Conservation (phyloP, 441 rosid genomes). For the Eruca vesicaria region DNA sequence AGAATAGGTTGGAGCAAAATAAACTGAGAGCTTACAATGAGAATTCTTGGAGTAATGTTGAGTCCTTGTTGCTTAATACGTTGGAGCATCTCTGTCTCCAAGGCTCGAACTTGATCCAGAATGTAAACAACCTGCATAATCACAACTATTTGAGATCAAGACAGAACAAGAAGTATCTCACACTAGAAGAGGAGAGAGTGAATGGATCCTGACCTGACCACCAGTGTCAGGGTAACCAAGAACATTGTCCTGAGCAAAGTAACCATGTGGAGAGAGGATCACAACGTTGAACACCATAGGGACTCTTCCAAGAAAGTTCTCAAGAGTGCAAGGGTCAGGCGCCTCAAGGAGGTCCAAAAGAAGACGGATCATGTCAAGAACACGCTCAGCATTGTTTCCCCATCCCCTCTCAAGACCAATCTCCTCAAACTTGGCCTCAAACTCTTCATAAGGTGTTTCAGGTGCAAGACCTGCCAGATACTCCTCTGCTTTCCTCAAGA, state of each 20-base stretch:
- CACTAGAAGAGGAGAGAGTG: background rate
- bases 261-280: conserved; percentile 90
- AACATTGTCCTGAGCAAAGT: conserved; percentile 94
- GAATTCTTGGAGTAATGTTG: conserved; percentile 84
- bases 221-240: conserved; percentile 99
- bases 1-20: background rate
- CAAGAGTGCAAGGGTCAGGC: conserved; percentile 90
- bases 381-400: conserved; percentile 86
- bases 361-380: conserved; percentile 76
- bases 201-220: conserved; percentile 58
- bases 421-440: conserved; percentile 74
- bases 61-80: conserved; percentile 95
- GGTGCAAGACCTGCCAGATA: conserved; percentile 56
- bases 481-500: conserved; percentile 90
- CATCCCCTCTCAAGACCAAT: conserved; percentile 94
- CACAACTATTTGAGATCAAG: background rate
- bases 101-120: conserved; percentile 97
- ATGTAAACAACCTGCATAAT: conserved; percentile 81
- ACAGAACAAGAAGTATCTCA: background rate
- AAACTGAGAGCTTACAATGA: conserved; percentile 54
- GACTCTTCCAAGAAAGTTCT: conserved; percentile 75
- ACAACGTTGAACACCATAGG: conserved; percentile 95
- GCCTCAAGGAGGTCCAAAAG: conserved; percentile 95
- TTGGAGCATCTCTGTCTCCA: conserved; percentile 85
- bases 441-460: conserved; percentile 52